Percentiles rank a stretch among this genome's conserved stretches.
Evolutionary conservation across 1,284 basidiomycete species (phyloP).

Genomic region (Waitea zeae): DNA sequence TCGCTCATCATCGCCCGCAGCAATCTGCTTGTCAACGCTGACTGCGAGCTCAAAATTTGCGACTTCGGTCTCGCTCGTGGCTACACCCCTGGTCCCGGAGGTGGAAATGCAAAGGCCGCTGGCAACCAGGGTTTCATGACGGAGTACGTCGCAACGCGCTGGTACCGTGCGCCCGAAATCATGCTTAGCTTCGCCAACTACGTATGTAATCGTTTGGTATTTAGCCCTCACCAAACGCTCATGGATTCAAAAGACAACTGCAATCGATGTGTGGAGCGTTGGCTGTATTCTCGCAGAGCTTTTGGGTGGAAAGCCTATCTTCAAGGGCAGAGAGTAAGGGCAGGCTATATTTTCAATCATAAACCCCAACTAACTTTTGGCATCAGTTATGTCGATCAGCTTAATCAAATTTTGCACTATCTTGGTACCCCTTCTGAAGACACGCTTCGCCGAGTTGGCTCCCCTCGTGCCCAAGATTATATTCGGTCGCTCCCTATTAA

Average conservation of each 20-base stretch:
- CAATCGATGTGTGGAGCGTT: constrained; percentile 95
- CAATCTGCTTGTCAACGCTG: constrained; percentile 93
- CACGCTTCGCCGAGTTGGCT: constrained; percentile 88
- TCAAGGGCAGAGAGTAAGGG: constrained; percentile 89
- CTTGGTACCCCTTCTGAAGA: constrained; percentile 95
- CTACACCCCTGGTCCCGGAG: constrained; percentile 60
- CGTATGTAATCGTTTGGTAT: constrained; percentile 25
- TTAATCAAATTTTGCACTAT: constrained; percentile 97
- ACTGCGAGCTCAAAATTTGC: constrained; percentile 96
- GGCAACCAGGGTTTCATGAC: constrained; percentile 98
- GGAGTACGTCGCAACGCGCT: constrained; percentile 94
- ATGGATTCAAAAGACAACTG: constrained; percentile 37
- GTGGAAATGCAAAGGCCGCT: constrained; percentile 43
- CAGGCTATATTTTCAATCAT: no score
- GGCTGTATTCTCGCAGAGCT: constrained; percentile 97
- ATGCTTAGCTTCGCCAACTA: constrained; percentile 97
- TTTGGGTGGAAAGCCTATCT: constrained; percentile 93
- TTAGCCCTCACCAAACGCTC: neutral
- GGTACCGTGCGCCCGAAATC: constrained; percentile 95
- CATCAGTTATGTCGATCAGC: constrained; percentile 88
- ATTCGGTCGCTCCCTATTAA: constrained; percentile 97
- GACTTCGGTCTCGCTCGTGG: constrained; percentile 97
- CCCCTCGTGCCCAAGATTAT: constrained; percentile 89
- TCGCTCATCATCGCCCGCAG: no score
- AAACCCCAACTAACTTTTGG: constrained; percentile 1